Conservation (phyloP, 352 stramenopile species). For the Phytophthora europaea region DNA sequence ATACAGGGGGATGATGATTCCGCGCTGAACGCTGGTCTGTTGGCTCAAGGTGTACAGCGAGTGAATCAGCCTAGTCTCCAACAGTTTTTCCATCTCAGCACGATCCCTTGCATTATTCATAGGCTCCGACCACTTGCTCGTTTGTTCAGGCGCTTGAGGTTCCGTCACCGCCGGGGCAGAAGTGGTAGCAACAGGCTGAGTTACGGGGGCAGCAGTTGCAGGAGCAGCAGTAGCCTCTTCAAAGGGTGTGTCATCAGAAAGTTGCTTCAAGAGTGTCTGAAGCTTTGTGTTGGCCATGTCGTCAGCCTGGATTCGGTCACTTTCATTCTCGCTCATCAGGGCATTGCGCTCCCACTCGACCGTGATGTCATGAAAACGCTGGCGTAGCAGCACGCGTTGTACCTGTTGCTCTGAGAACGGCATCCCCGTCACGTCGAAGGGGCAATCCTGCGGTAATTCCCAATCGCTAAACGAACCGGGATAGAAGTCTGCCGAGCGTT, state of each 20-base stretch:
- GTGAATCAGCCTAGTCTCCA: conserved; percentile 46
- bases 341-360: conserved; percentile 45
- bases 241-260: conserved; percentile 22
- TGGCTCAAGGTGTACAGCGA: conserved; percentile 38
- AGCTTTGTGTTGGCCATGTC: conserved; percentile 28
- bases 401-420: conserved; percentile 37
- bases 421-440: conserved; percentile 45
- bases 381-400: conserved; percentile 44
- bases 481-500: conserved; percentile 40
- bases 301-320: conserved; percentile 28
- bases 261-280: conserved; percentile 28
- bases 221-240: conserved; percentile 16
- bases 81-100: conserved; percentile 31
- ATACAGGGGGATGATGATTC: conserved; percentile 75
- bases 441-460: conserved; percentile 46
- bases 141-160: conserved; percentile 12
- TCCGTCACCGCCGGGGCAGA: background rate
- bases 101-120: conserved; percentile 29
- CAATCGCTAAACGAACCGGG: conserved; percentile 47
- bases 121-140: conserved; percentile 26
- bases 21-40: conserved; percentile 42
- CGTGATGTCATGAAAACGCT: conserved; percentile 41
- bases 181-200: conserved; percentile 5
- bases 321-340: conserved; percentile 33
- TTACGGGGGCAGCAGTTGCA: conserved; percentile 3